These are phyloP conservation scores for Cyclospora cayetanensis DNA, from an alignment of 169 alveolate species.

Conservation along the genomic window DNA sequence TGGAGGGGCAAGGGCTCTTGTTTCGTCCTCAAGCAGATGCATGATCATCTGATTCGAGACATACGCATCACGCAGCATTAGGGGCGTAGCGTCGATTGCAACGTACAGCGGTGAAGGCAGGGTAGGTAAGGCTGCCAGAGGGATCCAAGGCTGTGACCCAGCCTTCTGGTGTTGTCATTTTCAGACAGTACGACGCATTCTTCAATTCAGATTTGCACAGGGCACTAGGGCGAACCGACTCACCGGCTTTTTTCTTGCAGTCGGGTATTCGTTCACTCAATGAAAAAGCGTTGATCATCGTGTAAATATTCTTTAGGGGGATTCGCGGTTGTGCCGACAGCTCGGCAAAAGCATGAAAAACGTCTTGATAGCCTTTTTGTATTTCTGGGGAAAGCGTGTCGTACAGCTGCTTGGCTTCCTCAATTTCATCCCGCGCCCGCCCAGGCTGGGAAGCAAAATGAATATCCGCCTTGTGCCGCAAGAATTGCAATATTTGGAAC, in stretches of 20 bases:
- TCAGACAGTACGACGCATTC: background rate
- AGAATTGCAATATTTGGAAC: conserved; percentile 43
- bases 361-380: conserved; percentile 64
- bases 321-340: conserved; percentile 11
- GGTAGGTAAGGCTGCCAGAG: conserved; percentile 36
- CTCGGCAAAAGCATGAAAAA: conserved; percentile 59
- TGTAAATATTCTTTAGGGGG: conserved; percentile 16
- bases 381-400: conserved; percentile 7
- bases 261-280: conserved; percentile 63
- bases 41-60: conserved; percentile 55
- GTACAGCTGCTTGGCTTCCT: conserved; percentile 52
- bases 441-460: conserved; percentile 53
- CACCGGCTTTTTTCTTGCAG: conserved; percentile 59
- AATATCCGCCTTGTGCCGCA: conserved; percentile 61
- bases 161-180: background rate
- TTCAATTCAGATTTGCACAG: background rate
- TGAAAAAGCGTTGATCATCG: conserved; percentile 35
- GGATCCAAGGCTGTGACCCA: conserved; percentile 46
- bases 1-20: conserved; percentile 5
- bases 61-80: background rate
- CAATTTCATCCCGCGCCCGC: conserved; percentile 42
- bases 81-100: background rate
- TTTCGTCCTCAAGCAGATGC: conserved; percentile 52
- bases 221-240: background rate
- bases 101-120: conserved; percentile 49